Conservation (phyloP, 805 yeast species). For the Cyberlindnera mississippiensis region DNA sequence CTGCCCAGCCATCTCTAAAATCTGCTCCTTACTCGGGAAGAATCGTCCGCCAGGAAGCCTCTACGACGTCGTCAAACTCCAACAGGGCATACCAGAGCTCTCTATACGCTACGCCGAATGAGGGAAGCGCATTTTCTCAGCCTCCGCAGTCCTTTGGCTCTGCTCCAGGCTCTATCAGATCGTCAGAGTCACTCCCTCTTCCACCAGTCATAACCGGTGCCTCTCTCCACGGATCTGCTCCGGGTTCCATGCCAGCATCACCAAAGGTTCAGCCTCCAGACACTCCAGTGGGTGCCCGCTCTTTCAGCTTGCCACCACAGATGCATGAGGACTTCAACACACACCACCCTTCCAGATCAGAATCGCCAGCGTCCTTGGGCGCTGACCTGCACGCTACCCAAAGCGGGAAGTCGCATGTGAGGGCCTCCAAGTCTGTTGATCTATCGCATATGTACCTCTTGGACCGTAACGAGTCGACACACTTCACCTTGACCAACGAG, state of each 20-base stretch:
- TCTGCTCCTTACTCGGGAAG: slow-evolving; percentile 1
- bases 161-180: not conserved
- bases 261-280: slow-evolving; percentile 17
- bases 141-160: not conserved
- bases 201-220: slow-evolving; percentile 1
- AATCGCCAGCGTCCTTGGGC: slow-evolving; percentile 13
- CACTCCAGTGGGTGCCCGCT: slow-evolving; percentile 23
- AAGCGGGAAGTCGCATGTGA: slow-evolving; percentile 13
- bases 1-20: too few species aligned
- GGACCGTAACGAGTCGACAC: slow-evolving; percentile 31
- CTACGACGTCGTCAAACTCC: not conserved
- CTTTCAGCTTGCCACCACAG: slow-evolving; percentile 21
- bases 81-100: not conserved
- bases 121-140: not conserved
- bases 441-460: slow-evolving; percentile 38
- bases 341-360: slow-evolving; percentile 12
- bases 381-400: not conserved
- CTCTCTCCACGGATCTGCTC: not conserved
- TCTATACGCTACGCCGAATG: not conserved
- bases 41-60: not conserved
- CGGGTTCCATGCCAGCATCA: slow-evolving; percentile 5
- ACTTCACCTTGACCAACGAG: slow-evolving; percentile 36
- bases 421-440: slow-evolving; percentile 36
- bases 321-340: slow-evolving; percentile 5
- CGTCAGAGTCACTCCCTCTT: slow-evolving; percentile 3